These are phyloP conservation scores for Crotalaria pallida DNA, from an alignment of 306 rosid genomes.

Conservation along the genomic window DNA sequence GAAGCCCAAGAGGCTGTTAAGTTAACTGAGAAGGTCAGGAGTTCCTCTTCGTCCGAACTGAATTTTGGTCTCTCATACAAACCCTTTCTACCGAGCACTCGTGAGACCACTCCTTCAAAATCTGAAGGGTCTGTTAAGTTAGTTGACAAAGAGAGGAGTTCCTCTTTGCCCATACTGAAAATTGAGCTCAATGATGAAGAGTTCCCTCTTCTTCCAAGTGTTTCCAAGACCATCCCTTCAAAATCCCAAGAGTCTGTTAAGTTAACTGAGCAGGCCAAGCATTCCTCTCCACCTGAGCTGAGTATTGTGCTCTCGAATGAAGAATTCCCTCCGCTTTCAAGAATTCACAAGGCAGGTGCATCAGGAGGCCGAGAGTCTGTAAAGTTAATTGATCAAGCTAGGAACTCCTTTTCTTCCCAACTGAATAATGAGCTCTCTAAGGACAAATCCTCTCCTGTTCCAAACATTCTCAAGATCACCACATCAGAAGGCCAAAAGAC, in stretches of 20 bases:
- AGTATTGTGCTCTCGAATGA: slow-evolving; percentile 24
- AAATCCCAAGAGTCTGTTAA: too few species aligned
- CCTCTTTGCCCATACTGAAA: neutral
- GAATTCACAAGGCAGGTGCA: neutral
- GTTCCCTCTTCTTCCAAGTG: slow-evolving; percentile 37
- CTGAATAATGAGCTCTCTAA: neutral
- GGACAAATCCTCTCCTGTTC: neutral
- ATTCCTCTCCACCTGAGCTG: neutral
- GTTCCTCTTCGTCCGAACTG: neutral
- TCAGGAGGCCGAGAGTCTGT: slow-evolving; percentile 4
- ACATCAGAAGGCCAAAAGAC: slow-evolving; percentile 7
- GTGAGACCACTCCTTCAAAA: slow-evolving; percentile 6
- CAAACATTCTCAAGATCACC: neutral
- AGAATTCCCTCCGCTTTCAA: slow-evolving; percentile 39
- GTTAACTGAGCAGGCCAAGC: too few species aligned
- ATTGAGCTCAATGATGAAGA: slow-evolving; percentile 32
- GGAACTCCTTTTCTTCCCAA: neutral
- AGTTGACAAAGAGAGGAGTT: neutral
- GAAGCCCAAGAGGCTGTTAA: slow-evolving; percentile 4
- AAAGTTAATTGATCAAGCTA: neutral
- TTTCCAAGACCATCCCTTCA: neutral
- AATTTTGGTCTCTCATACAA: slow-evolving; percentile 24
- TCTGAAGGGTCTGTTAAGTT: neutral
- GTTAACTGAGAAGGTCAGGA: neutral
- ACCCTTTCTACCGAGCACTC: slow-evolving; percentile 32